Conservation (phyloP, 441 rosid species). For the Populus trichocarpa region DNA sequence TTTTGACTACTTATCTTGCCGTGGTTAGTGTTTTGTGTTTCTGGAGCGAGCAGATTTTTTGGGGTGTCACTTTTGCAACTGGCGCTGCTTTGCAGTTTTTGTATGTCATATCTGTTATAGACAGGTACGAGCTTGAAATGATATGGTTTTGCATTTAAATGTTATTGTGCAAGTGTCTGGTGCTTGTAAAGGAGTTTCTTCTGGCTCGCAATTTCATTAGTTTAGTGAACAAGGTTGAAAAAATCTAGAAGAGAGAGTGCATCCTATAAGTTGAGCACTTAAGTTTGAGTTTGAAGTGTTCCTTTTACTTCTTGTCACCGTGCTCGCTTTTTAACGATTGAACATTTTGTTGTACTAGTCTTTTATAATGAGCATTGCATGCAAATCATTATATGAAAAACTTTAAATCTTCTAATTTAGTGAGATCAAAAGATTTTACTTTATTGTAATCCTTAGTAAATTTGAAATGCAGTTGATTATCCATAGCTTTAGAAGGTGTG, state of each 20-base stretch:
- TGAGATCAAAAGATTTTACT: not conserved
- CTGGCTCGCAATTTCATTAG: not conserved
- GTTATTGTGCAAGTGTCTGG: not conserved
- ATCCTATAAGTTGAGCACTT: not conserved
- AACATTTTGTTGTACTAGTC: not conserved
- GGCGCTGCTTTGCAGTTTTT: conserved; percentile 85
- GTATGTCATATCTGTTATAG: conserved; percentile 87
- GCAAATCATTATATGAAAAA: not conserved
- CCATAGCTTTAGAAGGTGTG: not conserved
- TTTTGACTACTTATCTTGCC: conserved; percentile 85
- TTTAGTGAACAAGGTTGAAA: not conserved
- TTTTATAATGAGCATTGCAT: not conserved
- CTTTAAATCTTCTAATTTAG: not conserved
- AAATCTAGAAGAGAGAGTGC: not conserved
- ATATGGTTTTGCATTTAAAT: not conserved
- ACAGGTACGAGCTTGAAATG: conserved; percentile 49
- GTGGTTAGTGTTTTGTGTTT: conserved; percentile 87
- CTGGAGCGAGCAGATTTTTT: conserved; percentile 79
- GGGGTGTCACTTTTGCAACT: conserved; percentile 78
- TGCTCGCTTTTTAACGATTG: not conserved
- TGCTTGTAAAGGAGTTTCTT: not conserved
- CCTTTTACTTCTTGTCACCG: not conserved
- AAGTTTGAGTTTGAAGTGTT: not conserved
- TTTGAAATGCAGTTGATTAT: not conserved
- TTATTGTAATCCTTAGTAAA: not conserved